Base-by-base conservation (phyloP, 164 flowering plant species). In the Aristolochia contorta region DNA sequence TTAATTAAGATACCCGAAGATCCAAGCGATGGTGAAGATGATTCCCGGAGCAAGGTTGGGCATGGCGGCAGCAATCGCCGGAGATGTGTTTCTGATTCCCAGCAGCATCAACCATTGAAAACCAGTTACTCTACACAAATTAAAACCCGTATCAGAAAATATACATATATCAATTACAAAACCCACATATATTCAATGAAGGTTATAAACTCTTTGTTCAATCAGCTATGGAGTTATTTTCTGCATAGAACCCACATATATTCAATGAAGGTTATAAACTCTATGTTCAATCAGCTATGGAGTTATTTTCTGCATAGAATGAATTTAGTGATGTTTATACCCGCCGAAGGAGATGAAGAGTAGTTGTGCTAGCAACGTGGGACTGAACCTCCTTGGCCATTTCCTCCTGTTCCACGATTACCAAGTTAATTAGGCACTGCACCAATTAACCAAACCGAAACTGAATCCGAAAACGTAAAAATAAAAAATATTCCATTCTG, bases 11-110 rank as follows among this genome's bases (percentile, higher is more conserved):
- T 69, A 85, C 97, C 90, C 74, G 56, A 76, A 60, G 69, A 64
- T 64, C 81, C 91, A 84, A 15, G 98, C 89, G 47, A 91, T 85
- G 66, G 85, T 0, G 74, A 89, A 91, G 65, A 91, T 87, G 61
- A 91, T 69, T 1, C 84, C 95, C 0, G 98, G 98, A 59, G 93
- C 85, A 64, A 89, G 87, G 73, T 85, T 87, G 37, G 95, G 93
- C 98, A 91, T 89, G 51, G 95, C 96, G 37, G 91, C 82, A 24
- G 92, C 95, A 68, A 87, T 66, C 55, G 93, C 83, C 14, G 98
- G 95, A 18, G 96, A 87, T 18, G 98, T 91, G 37, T 75, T 69
- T 60, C 71, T 67, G 7, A 89, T 68, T 14, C 96, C 98, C 60
- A 77, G 65, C 4, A 91, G 58, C 57, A 84, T 70, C 18, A 87